Evolutionary conservation across 2,329 filamentous ascomycete genomes (phyloP), one percentile per base, ranked within the genome.

Genomic region (Septoria linicola): DNA sequence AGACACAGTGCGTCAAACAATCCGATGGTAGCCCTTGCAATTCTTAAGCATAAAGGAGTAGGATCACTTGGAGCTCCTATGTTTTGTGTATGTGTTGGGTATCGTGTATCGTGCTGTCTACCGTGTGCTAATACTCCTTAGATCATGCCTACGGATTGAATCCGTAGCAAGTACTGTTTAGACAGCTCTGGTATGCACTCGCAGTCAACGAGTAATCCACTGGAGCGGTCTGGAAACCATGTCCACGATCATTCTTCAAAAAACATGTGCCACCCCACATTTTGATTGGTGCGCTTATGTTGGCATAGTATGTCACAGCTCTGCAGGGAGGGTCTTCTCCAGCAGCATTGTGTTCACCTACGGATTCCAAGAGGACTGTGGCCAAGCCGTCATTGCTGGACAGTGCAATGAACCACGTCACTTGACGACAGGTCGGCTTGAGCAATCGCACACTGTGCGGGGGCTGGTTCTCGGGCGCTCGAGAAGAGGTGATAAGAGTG

Each of bases 191-290:
- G 25, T 41, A 57, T 43, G 54, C 51, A 44, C 51, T 54, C 10
- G 52, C 39, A 11, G 48, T 54, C 45, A 54, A 48, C 21, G 16
- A 8, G 31, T 42, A 54, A 41, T 57, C 54, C 8, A 57, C 51
- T 7, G 40, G 20, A 40, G 51, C 54, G 1, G 34, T 42, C 14
- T 51, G 41, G 31, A 42, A 43, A 1, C 44, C 47, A 20, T 41
- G 11, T 0, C 48, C 47, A 3, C 54, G 39, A 49, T 52, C 51
- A 45, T 57, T 57, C 43, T 57, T 54, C 51, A 57, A 49, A 34
- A 57, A 57, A 40, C 51, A 57, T 36, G 54, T 57, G 3, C 54
- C 51, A 10, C 54, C 54, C 47, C 43, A 54, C 19, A 34, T 34
- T 4, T 51, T 17, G 3, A 57, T 41, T 3, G 54, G 51, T 5